A percentile compares a stretch with the other conserved stretches of the same genome.
phyloP scores from a whole-genome alignment of 2,329 filamentous ascomycete species.

The Colletotrichum sidae region DNA sequence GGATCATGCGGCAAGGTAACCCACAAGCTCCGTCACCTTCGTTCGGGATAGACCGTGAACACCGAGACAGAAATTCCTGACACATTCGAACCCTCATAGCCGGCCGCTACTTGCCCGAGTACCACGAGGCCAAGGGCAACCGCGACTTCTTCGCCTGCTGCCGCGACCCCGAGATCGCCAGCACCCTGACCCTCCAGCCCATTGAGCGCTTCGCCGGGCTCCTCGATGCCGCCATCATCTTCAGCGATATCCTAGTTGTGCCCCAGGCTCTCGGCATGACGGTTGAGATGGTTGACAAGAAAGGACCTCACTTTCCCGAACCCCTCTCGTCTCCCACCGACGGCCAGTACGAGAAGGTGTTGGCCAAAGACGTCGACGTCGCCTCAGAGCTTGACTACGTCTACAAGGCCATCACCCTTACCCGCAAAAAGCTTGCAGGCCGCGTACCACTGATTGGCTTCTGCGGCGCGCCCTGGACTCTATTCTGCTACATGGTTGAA shows the following conservation, averaged over 20 bases:
- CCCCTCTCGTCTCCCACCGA: constrained; percentile 85
- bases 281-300: constrained; percentile 99
- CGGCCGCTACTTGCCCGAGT: constrained; percentile 96
- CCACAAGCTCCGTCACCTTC: background rate
- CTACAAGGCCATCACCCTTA: constrained; percentile 93
- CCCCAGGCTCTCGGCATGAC: constrained; percentile 98
- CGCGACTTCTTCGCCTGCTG: constrained; percentile 99
- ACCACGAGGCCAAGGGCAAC: constrained; percentile 91
- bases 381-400: constrained; percentile 90
- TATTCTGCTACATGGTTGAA: constrained; percentile 99
- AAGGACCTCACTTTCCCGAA: constrained; percentile 92
- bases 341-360: constrained; percentile 82
- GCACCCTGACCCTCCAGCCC: constrained; percentile 92
- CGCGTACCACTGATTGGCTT: constrained; percentile 95
- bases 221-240: constrained; percentile 97
- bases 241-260: constrained; percentile 97
- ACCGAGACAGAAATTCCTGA: constrained; percentile 14
- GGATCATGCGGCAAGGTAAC: constrained; percentile 99
- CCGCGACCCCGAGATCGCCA: constrained; percentile 90
- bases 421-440: constrained; percentile 86
- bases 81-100: constrained; percentile 63
- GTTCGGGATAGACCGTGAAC: constrained; percentile 1
- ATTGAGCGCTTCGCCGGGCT: constrained; percentile 91
- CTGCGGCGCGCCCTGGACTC: constrained; percentile 95
- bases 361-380: constrained; percentile 85